These are phyloP conservation scores for Chloris gayana DNA, from an alignment of 176 grass and related monocot genomes.

Conservation along the genomic window DNA sequence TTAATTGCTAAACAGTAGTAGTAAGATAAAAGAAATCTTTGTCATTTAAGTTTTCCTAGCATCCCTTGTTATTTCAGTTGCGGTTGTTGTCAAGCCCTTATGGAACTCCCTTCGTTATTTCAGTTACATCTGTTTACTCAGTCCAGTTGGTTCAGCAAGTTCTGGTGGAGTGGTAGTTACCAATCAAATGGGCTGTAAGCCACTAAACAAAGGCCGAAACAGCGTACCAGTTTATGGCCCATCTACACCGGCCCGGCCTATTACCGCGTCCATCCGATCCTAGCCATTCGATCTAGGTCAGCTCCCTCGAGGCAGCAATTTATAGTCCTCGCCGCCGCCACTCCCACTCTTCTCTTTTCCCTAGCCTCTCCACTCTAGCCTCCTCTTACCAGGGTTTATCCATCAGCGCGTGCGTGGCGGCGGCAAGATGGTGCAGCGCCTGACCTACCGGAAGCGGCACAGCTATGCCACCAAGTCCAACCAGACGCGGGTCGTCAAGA, in stretches of 20 bases:
- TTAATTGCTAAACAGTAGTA: not conserved
- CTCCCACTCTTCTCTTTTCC: constrained; percentile 24
- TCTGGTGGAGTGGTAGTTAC: not conserved
- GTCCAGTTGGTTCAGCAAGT: not conserved
- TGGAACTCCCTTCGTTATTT: not conserved
- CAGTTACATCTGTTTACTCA: too few species aligned
- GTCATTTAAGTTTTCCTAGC: too few species aligned
- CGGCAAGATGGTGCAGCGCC: constrained; percentile 74
- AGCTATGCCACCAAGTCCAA: constrained; percentile 99
- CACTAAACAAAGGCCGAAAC: not conserved
- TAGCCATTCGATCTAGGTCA: constrained; percentile 64
- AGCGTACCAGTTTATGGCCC: not conserved
- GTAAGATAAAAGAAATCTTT: not conserved
- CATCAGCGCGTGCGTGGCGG: constrained; percentile 9
- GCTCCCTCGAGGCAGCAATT: not conserved
- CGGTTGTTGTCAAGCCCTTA: too few species aligned
- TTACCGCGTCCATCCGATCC: constrained; percentile 28
- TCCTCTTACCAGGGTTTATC: constrained; percentile 33
- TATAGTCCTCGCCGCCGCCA: constrained; percentile 40
- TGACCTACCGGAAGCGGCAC: constrained; percentile 91
- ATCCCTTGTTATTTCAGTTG: not conserved
- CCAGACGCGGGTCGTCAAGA: constrained; percentile 95
- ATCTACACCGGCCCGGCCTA: constrained; percentile 1
- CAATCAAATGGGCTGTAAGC: not conserved
- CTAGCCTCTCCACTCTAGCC: not conserved